Conservation (phyloP, 108 stramenopile species). For the Parietichytrium sp. region DNA sequence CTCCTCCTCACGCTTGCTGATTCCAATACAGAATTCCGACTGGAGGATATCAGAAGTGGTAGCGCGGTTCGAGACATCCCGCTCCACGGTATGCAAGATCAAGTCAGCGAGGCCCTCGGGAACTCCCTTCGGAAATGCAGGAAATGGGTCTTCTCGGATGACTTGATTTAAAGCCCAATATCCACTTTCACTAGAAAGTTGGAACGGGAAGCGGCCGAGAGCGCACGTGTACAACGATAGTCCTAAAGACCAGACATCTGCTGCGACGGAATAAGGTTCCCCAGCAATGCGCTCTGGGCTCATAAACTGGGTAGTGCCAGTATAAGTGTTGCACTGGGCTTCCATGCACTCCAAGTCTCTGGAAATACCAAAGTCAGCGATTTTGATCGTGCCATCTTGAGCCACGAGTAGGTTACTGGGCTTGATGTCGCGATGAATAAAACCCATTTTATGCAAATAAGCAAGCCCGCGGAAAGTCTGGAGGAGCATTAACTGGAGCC, state of each 20-base stretch:
- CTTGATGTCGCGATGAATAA: slow-evolving; percentile 59
- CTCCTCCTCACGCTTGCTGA: background rate
- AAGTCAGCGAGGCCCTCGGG: background rate
- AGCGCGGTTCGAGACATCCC: background rate
- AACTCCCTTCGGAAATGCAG: background rate
- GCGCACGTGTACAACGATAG: slow-evolving; percentile 27
- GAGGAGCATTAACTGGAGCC: slow-evolving; percentile 46
- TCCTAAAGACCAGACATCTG: slow-evolving; percentile 49
- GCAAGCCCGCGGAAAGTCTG: slow-evolving; percentile 51
- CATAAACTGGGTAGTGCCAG: slow-evolving; percentile 68
- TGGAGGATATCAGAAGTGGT: background rate
- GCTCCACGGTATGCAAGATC: background rate
- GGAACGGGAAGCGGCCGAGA: slow-evolving; percentile 20
- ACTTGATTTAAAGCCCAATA: slow-evolving; percentile 4
- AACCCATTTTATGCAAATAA: slow-evolving; percentile 50
- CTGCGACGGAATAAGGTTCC: slow-evolving; percentile 50
- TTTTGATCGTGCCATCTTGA: slow-evolving; percentile 48
- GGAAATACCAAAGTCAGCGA: slow-evolving; percentile 63
- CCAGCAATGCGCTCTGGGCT: slow-evolving; percentile 66
- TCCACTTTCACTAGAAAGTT: slow-evolving; percentile 24
- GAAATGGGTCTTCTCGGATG: slow-evolving; percentile 16
- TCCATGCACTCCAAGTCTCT: slow-evolving; percentile 41
- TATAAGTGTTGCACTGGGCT: slow-evolving; percentile 54
- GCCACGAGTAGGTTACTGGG: slow-evolving; percentile 51
- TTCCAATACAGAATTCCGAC: background rate